phyloP scores from a whole-genome alignment of 2,329 filamentous ascomycete species.

The Claviceps cyperi region DNA sequence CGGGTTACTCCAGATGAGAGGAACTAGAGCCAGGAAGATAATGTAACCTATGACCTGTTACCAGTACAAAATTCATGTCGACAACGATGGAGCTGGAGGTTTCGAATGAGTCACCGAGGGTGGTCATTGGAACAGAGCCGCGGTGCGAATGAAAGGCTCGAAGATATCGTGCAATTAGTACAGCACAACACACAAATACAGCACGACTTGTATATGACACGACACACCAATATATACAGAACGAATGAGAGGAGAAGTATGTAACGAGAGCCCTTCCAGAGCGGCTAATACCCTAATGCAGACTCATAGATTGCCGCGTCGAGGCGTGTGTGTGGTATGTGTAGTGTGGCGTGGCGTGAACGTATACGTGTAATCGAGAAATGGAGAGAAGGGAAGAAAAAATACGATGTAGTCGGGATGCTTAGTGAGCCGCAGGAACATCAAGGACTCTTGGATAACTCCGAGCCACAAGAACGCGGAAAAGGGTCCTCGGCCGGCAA shows the following conservation, averaged over 20 bases:
- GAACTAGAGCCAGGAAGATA: neutral
- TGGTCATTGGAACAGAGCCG: neutral
- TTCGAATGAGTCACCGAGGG: neutral
- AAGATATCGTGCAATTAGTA: no score
- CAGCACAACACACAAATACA: no score
- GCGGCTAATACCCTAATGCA: neutral
- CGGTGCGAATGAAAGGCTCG: neutral
- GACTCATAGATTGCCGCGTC: conserved; percentile 2
- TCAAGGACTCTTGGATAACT: no score
- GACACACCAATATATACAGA: neutral
- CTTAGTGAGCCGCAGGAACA: no score
- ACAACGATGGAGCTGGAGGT: neutral
- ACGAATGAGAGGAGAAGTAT: neutral
- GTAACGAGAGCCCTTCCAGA: neutral
- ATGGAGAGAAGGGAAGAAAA: neutral
- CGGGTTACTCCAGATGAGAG: neutral
- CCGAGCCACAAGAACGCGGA: neutral
- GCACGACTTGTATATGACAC: neutral
- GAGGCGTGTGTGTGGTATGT: neutral
- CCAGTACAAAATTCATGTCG: no score
- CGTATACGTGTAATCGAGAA: neutral
- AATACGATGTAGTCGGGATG: neutral
- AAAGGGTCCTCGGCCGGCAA: neutral
- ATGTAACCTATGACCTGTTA: no score
- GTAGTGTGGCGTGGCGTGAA: neutral